phyloP scores from a whole-genome alignment of 202 grass and related monocot species.

The Schoenoplectus tabernaemontani region DNA sequence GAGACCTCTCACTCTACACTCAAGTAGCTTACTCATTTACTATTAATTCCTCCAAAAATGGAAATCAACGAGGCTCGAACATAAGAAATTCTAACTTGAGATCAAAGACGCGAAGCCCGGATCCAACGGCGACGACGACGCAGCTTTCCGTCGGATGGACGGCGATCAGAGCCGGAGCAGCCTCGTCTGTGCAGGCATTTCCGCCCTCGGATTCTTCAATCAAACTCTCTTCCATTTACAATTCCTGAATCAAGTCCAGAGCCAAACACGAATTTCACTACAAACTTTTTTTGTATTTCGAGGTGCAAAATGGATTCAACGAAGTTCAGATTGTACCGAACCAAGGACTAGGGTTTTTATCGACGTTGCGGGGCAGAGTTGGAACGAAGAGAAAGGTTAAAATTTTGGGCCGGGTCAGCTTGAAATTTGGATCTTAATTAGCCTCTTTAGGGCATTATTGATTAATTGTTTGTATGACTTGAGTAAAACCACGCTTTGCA shows the following conservation, averaged over 20 bases:
- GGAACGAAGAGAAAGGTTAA: neutral
- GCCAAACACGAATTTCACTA: no score
- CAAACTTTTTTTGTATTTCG: no score
- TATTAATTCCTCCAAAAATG: neutral
- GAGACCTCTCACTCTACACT: neutral
- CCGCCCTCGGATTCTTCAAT: constrained; percentile 54
- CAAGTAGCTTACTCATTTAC: neutral
- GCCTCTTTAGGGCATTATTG: no score
- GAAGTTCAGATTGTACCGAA: neutral
- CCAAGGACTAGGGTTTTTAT: neutral
- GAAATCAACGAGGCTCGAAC: neutral
- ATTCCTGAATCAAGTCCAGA: neutral
- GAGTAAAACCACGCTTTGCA: no score
- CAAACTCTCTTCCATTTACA: neutral
- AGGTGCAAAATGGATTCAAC: neutral
- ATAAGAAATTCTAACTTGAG: constrained; percentile 38
- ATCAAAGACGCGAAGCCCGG: constrained; percentile 82
- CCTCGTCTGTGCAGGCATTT: constrained; percentile 33
- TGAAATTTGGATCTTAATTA: neutral
- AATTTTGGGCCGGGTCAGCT: neutral
- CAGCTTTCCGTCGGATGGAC: constrained; percentile 52
- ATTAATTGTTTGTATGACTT: no score
- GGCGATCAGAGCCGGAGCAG: constrained; percentile 64
- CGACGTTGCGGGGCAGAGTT: no score
- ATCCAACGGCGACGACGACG: constrained; percentile 61